Percentiles rank a stretch among this genome's conserved stretches.
Conservation (phyloP, 306 rosid genomes). For the apple (Malus domestica) region DNA sequence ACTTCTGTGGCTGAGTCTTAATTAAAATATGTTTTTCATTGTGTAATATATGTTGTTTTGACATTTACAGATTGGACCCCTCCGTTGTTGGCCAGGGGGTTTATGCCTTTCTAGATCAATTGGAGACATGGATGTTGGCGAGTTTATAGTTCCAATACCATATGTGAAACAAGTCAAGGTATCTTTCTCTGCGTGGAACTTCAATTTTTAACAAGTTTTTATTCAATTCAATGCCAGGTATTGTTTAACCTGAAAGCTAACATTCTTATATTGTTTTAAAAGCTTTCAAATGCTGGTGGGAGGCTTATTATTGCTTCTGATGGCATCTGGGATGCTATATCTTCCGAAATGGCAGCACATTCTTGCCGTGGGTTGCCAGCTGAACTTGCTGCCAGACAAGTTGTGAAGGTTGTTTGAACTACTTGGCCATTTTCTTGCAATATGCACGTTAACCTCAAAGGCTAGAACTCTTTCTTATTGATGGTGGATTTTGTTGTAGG, state of each 20-base stretch:
- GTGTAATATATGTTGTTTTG: slow-evolving; percentile 20
- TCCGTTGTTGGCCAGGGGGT: slow-evolving; percentile 99
- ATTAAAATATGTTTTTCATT: neutral
- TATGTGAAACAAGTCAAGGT: slow-evolving; percentile 97
- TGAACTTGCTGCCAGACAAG: slow-evolving; percentile 89
- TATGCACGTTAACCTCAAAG: slow-evolving; percentile 4
- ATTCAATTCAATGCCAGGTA: neutral
- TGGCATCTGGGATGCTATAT: slow-evolving; percentile 95
- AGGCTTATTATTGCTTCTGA: slow-evolving; percentile 95
- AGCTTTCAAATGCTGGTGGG: slow-evolving; percentile 85
- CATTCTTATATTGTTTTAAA: slow-evolving; percentile 10
- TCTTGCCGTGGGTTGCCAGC: slow-evolving; percentile 87
- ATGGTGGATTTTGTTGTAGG: slow-evolving; percentile 35
- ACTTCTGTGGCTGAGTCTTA: neutral
- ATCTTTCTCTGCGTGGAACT: neutral
- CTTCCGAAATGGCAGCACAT: slow-evolving; percentile 84
- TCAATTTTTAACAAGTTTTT: neutral
- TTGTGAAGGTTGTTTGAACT: slow-evolving; percentile 65
- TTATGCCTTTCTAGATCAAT: slow-evolving; percentile 94
- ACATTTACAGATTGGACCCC: slow-evolving; percentile 84
- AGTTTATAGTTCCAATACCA: slow-evolving; percentile 88
- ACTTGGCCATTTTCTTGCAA: neutral
- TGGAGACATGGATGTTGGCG: slow-evolving; percentile 98
- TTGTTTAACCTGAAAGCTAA: slow-evolving; percentile 22
- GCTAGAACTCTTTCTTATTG: neutral